Evolutionary conservation across 441 rosid species (phyloP), one percentile per base, ranked within the genome.

Genomic region (Syzygium malaccense): DNA sequence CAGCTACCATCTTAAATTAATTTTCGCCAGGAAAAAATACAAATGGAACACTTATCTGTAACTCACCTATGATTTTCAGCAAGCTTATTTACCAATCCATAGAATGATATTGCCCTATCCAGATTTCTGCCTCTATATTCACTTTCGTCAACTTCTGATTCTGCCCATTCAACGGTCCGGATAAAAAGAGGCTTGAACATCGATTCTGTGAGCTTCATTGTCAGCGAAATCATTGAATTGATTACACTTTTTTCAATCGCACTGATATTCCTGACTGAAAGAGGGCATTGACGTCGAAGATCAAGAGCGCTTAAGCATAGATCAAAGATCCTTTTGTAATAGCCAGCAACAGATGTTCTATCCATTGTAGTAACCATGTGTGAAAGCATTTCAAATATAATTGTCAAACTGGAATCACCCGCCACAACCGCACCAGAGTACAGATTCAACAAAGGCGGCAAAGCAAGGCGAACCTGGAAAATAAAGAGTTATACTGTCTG

Each of bases 141-240:
- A 91, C 49, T 90, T 66, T 95, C 96, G 60, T 94, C 97, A 86
- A 91, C 89, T 86, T 92, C 93, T 6, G 96, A 92, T 92, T 96
- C 99, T 51, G 95, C 96, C 99, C 99, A 98, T 90, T 94, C 98
- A 88, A 98, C 92, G 88, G 95, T 94, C 91, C 90, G 94, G 64
- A 97, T 91, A 88, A 98, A 97, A 88, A 98, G 98, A 23, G 99
- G 99, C 90, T 91, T 97, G 93, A 98, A 98, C 98, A 96, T 96
- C 14, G 94, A 93, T 93, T 98, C 99, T 0, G 99, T 98, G 86
- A 98, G 98, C 91, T 96, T 98, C 98, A 96, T 98, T 62, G 98
- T 96, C 91, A 98, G 93, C 55, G 95, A 88, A 89, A 95, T 87
- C 87, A 95, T 91, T 71, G 98, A 93, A 86, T 87, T 93, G 85